Conservation (phyloP, 768 basidiomycete species). For the Naematelia aurantialba region DNA sequence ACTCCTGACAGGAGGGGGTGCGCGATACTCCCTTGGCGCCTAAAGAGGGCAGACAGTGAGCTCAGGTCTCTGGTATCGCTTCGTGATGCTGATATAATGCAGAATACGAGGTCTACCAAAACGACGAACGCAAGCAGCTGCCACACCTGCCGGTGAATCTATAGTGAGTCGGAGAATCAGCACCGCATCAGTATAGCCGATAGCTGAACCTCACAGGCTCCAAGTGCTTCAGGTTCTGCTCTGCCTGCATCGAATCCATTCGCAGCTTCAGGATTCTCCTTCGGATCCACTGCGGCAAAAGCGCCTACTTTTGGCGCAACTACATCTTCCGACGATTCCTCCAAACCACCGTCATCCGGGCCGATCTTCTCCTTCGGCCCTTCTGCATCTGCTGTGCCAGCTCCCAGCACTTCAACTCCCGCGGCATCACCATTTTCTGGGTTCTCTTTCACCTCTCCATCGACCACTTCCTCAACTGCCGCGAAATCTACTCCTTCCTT, state of each 20-base stretch:
- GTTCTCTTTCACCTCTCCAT: slow-evolving; percentile 29
- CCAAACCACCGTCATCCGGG: neutral
- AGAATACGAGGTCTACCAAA: slow-evolving; percentile 48
- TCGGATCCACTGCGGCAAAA: slow-evolving; percentile 14
- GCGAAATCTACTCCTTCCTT: slow-evolving; percentile 5
- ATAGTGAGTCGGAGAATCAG: neutral
- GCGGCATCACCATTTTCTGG: slow-evolving; percentile 32
- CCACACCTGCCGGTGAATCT: slow-evolving; percentile 3
- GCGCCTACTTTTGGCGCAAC: slow-evolving; percentile 2
- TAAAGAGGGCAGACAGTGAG: slow-evolving; percentile 38
- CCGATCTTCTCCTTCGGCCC: slow-evolving; percentile 25
- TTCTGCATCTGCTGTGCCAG: slow-evolving; percentile 14
- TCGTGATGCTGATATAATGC: slow-evolving; percentile 5
- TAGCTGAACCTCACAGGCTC: slow-evolving; percentile 6
- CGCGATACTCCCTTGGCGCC: slow-evolving; percentile 29
- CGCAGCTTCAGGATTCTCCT: slow-evolving; percentile 32
- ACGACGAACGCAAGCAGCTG: slow-evolving; percentile 23
- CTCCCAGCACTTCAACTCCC: slow-evolving; percentile 11
- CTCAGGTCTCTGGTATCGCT: neutral
- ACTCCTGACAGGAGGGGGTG: slow-evolving; percentile 22
- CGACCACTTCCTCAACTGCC: neutral
- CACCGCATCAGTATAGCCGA: too few relatives aligned
- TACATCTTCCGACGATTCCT: neutral
- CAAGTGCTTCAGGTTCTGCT: neutral
- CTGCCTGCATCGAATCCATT: neutral